Conservation (phyloP, 2,329 filamentous ascomycete genomes). For the Fonsecaea monophora region DNA sequence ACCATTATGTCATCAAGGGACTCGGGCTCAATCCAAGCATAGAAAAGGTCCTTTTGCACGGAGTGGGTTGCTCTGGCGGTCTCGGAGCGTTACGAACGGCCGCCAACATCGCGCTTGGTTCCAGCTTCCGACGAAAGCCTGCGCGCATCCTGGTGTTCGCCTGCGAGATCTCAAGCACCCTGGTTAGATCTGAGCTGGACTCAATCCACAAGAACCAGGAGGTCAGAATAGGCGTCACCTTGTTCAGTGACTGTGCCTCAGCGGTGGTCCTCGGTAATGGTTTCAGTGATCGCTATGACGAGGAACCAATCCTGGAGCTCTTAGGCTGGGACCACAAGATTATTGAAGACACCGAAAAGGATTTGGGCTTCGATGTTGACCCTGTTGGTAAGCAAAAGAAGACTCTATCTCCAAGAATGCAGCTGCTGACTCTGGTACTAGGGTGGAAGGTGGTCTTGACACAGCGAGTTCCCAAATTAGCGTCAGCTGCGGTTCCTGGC, state of each 20-base stretch:
- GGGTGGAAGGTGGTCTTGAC: constrained; percentile 73
- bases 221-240: constrained; percentile 68
- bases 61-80: constrained; percentile 70
- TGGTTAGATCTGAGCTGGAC: constrained; percentile 70
- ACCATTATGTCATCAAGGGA: constrained; percentile 67
- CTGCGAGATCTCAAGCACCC: constrained; percentile 50
- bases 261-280: constrained; percentile 70
- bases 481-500: constrained; percentile 59
- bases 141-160: constrained; percentile 71
- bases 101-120: constrained; percentile 70
- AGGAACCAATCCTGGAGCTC: constrained; percentile 61
- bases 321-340: constrained; percentile 70
- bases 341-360: constrained; percentile 66
- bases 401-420: background rate
- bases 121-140: constrained; percentile 63
- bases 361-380: constrained; percentile 71
- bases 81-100: constrained; percentile 68
- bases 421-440: constrained; percentile 31
- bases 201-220: constrained; percentile 66
- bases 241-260: constrained; percentile 76
- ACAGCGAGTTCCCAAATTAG: constrained; percentile 65
- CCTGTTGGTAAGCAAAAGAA: constrained; percentile 58
- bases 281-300: constrained; percentile 47
- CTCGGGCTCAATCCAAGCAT: constrained; percentile 65
- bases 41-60: constrained; percentile 70